Evolutionary conservation across 169 alveolate genomes (phyloP).

Genomic region (Babesia divergens): DNA sequence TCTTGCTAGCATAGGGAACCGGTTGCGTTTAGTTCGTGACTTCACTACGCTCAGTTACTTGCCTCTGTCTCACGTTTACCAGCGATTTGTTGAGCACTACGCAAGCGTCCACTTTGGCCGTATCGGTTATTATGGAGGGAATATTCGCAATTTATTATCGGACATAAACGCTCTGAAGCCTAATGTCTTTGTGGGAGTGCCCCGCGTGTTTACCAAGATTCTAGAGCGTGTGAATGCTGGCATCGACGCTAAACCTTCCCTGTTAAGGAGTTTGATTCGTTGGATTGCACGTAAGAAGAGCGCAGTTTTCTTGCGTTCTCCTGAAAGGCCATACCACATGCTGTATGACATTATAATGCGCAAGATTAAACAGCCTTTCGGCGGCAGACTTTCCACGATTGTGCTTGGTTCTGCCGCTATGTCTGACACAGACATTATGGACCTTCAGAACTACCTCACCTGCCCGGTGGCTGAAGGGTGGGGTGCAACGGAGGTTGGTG

Average conservation of each 20-base stretch:
- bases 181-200: constrained; percentile 67
- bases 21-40: constrained; percentile 56
- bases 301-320: background rate
- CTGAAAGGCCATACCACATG: constrained; percentile 28
- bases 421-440: constrained; percentile 60
- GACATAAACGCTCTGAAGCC: constrained; percentile 78
- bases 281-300: constrained; percentile 25
- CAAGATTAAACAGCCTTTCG: constrained; percentile 67
- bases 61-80: constrained; percentile 91
- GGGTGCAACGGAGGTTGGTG: constrained; percentile 78
- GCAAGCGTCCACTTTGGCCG: constrained; percentile 66
- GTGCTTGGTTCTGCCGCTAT: constrained; percentile 76
- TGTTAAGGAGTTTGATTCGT: constrained; percentile 5
- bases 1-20: constrained; percentile 64
- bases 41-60: constrained; percentile 84
- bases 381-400: constrained; percentile 69
- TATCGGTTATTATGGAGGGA: constrained; percentile 89
- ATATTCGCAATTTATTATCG: constrained; percentile 79
- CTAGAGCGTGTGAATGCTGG: constrained; percentile 40
- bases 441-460: constrained; percentile 65
- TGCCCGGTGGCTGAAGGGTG: constrained; percentile 76
- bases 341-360: constrained; percentile 64
- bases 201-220: constrained; percentile 76
- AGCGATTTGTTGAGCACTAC: constrained; percentile 81
- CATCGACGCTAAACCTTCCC: constrained; percentile 39